phyloP scores from a whole-genome alignment of 768 basidiomycete genomes.

The Boletus pseudopeckii region DNA sequence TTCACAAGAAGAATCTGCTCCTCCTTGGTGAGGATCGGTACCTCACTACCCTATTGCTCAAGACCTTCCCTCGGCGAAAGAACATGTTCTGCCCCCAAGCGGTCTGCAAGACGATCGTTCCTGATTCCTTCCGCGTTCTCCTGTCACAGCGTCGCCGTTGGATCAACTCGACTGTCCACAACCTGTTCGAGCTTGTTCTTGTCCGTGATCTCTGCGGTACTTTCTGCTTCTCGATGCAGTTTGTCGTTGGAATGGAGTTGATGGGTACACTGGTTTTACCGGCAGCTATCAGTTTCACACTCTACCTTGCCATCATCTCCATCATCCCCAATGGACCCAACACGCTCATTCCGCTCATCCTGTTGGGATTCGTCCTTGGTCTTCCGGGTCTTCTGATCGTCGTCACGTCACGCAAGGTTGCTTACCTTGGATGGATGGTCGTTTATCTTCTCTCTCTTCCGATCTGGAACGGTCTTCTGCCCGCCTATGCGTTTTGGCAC shows the following conservation, averaged over 20 bases:
- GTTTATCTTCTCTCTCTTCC: conserved; percentile 90
- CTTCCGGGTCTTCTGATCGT: conserved; percentile 94
- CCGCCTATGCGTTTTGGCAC: conserved; percentile 97
- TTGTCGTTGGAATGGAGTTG: conserved; percentile 97
- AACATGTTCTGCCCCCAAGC: conserved; percentile 99
- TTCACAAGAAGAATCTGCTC: conserved; percentile 98
- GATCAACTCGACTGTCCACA: conserved; percentile 99
- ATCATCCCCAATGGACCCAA: conserved; percentile 77
- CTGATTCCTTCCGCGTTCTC: conserved; percentile 91
- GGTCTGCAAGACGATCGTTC: conserved; percentile 98
- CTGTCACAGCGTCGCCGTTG: conserved; percentile 96
- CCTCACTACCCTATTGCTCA: conserved; percentile 93
- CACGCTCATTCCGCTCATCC: conserved; percentile 85
- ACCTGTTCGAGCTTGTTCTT: conserved; percentile 89
- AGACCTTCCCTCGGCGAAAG: conserved; percentile 99
- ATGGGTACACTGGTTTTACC: conserved; percentile 95
- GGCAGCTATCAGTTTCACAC: conserved; percentile 94
- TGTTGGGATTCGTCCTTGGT: conserved; percentile 93
- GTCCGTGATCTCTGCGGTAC: conserved; percentile 99
- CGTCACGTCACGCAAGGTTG: conserved; percentile 90
- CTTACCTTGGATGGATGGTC: conserved; percentile 97
- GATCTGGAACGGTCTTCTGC: conserved; percentile 95
- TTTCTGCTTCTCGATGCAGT: conserved; percentile 99
- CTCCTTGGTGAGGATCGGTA: conserved; percentile 99
- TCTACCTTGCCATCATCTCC: conserved; percentile 87